A percentile compares a stretch with the other conserved stretches of the same genome.
These are phyloP conservation scores for Kuraishia molischiana DNA, from an alignment of 805 yeast genomes.

Conservation along the genomic window DNA sequence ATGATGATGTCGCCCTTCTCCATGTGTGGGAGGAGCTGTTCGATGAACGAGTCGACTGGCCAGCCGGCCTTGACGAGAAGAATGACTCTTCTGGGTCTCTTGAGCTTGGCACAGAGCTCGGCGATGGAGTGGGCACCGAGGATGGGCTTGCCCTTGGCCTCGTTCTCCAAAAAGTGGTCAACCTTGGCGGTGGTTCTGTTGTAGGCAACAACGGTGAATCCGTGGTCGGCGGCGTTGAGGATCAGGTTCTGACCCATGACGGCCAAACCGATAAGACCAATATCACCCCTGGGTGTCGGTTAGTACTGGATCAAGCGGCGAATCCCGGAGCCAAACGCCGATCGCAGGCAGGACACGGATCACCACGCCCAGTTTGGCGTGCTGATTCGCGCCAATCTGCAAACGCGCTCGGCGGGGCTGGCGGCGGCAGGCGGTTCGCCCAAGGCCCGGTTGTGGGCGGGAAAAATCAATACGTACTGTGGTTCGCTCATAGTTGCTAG, in stretches of 20 bases:
- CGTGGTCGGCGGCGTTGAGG: conserved; percentile 97
- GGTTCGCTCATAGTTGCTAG: no score
- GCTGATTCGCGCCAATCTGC: no score
- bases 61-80: conserved; percentile 93
- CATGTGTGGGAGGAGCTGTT: conserved; percentile 79
- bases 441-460: no score
- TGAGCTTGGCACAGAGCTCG: conserved; percentile 80
- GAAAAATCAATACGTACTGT: no score
- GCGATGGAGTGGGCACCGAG: conserved; percentile 90
- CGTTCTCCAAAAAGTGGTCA: conserved; percentile 85
- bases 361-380: no score
- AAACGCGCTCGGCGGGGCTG: no score
- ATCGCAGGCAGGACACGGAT: no score
- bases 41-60: conserved; percentile 88
- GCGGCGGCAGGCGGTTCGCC: no score
- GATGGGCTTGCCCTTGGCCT: conserved; percentile 96
- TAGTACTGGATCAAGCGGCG: no score
- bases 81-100: conserved; percentile 95
- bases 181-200: conserved; percentile 97
- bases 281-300: conserved; percentile 59
- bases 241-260: conserved; percentile 99
- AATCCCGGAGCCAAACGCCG: no score
- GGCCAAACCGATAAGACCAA: conserved; percentile 98
- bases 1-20: conserved; percentile 97
- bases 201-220: conserved; percentile 95